phyloP scores from a whole-genome alignment of 2,329 filamentous ascomycete genomes.

The Colletotrichum siamense region DNA sequence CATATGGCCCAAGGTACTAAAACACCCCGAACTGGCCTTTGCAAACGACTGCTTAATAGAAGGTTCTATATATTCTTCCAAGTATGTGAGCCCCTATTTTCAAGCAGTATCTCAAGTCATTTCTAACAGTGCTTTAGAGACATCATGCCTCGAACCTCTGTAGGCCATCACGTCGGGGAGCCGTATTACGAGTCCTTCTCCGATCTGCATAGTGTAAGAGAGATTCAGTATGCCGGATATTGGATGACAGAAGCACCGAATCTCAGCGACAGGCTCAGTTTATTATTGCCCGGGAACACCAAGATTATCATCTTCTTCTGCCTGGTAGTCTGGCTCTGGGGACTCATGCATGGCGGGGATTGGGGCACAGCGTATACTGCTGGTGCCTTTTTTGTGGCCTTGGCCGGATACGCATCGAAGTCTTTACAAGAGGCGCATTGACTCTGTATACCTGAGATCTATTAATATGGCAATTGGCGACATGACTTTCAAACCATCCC shows the following conservation, averaged over 20 bases:
- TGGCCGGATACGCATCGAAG: background rate
- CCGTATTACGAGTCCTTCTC: background rate
- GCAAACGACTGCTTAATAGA: background rate
- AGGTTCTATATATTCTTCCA: background rate
- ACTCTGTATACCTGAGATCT: accelerated
- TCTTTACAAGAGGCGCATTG: background rate
- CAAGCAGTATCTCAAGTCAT: background rate
- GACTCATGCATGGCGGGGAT: background rate
- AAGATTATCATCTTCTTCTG: background rate
- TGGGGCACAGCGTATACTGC: background rate
- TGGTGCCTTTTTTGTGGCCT: background rate
- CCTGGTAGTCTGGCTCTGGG: accelerated
- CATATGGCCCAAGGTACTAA: background rate
- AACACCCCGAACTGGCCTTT: background rate
- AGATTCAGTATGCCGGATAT: background rate
- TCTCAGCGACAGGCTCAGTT: too few species aligned
- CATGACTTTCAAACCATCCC: background rate
- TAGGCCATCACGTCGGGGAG: background rate
- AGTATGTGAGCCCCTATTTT: background rate
- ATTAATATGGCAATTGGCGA: background rate
- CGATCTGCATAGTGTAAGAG: background rate
- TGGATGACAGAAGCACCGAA: accelerated
- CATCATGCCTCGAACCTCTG: background rate
- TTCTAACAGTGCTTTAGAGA: background rate
- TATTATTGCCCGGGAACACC: accelerated